A percentile compares a stretch with the other conserved stretches of the same genome.
Conservation (phyloP, 257 asterid genomes). For the Solanum ossicruentum region DNA sequence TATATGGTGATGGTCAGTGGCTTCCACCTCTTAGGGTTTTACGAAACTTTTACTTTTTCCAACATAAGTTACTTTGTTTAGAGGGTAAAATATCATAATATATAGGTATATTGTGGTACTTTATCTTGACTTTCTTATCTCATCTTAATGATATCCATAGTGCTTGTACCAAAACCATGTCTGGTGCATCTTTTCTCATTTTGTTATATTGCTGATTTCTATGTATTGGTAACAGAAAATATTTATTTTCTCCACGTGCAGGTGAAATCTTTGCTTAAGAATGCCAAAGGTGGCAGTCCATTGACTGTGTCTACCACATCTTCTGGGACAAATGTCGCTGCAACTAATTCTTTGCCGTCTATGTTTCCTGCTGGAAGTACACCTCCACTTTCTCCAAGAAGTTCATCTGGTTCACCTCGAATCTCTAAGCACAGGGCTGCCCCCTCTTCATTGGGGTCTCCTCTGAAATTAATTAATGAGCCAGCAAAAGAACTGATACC, state of each 20-base stretch:
- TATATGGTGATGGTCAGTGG: not conserved
- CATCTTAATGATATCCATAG: not conserved
- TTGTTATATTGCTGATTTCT: not conserved
- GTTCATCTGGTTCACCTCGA: slow-evolving; percentile 96
- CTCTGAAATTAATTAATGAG: slow-evolving; percentile 73
- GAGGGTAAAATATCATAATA: not conserved
- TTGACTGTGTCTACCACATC: slow-evolving; percentile 54
- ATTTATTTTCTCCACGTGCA: slow-evolving; percentile 11
- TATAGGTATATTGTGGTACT: not conserved
- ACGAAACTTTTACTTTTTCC: not conserved
- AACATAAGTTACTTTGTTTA: not conserved
- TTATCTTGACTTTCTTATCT: not conserved
- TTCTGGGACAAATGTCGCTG: slow-evolving; percentile 40
- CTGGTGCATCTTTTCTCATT: not conserved
- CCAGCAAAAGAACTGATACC: slow-evolving; percentile 89
- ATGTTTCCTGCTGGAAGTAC: slow-evolving; percentile 99
- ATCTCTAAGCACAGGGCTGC: slow-evolving; percentile 74
- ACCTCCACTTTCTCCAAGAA: slow-evolving; percentile 99
- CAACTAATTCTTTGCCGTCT: slow-evolving; percentile 78
- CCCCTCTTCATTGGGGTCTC: slow-evolving; percentile 74
- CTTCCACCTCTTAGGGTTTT: not conserved
- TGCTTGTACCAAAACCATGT: not conserved
- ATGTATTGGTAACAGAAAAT: not conserved
- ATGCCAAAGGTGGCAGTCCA: slow-evolving; percentile 77
- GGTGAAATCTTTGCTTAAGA: slow-evolving; percentile 83